Percentiles rank a stretch among this genome's conserved stretches.
These are phyloP conservation scores for Candida arabinofermentans DNA, from an alignment of 805 yeast species.

Conservation along the genomic window DNA sequence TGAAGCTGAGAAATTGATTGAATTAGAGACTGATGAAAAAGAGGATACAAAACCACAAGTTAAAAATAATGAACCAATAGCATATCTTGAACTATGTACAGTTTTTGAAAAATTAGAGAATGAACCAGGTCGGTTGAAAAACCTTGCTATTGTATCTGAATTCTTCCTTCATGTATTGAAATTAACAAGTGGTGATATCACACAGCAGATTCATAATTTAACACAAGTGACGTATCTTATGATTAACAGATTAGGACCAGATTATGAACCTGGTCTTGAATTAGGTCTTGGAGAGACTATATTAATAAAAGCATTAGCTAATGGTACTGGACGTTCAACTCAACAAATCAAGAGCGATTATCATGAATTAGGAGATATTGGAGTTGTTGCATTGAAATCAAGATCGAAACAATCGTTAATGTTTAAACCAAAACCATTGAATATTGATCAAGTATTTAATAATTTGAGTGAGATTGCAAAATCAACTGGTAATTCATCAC, in stretches of 20 bases:
- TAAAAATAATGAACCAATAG: slow-evolving; percentile 20
- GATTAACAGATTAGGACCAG: slow-evolving; percentile 90
- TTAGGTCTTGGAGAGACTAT: slow-evolving; percentile 91
- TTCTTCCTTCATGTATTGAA: slow-evolving; percentile 65
- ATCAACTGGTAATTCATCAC: slow-evolving; percentile 77
- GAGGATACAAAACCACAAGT: slow-evolving; percentile 1
- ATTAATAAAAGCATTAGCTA: slow-evolving; percentile 82
- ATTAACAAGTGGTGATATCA: slow-evolving; percentile 21
- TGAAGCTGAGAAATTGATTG: slow-evolving; percentile 21
- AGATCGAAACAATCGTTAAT: slow-evolving; percentile 84
- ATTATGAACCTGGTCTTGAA: slow-evolving; percentile 85
- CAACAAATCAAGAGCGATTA: slow-evolving; percentile 70
- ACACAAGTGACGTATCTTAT: slow-evolving; percentile 75
- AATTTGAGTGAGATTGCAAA: slow-evolving; percentile 74
- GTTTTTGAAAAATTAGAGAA: slow-evolving; percentile 75
- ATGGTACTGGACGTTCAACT: slow-evolving; percentile 79
- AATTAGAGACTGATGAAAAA: slow-evolving; percentile 2
- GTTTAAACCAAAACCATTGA: slow-evolving; percentile 86
- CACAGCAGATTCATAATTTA: slow-evolving; percentile 35
- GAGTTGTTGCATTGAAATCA: slow-evolving; percentile 80
- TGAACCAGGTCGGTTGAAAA: slow-evolving; percentile 80
- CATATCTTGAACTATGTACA: slow-evolving; percentile 45
- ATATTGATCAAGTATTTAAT: slow-evolving; percentile 67
- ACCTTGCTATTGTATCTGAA: slow-evolving; percentile 68
- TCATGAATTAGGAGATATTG: slow-evolving; percentile 83